phyloP scores from a whole-genome alignment of 805 yeast species.

The Zygotorulaspora sp. region DNA sequence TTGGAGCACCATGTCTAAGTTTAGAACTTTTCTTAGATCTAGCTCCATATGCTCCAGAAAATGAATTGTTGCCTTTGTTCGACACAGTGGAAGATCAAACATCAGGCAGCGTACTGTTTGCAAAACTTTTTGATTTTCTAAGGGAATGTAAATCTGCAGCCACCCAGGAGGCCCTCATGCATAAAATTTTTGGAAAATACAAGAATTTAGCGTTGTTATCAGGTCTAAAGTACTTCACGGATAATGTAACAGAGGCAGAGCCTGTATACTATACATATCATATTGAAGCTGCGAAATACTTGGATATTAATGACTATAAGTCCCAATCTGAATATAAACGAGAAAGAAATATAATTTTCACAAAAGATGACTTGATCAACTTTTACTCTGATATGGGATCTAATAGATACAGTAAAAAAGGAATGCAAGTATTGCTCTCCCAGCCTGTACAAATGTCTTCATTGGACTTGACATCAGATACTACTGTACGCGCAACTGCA shows the following conservation, averaged over 20 bases:
- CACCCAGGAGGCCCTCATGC: slow-evolving; percentile 20
- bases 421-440: slow-evolving; percentile 27
- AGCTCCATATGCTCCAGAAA: slow-evolving; percentile 17
- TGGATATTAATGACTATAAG: slow-evolving; percentile 27
- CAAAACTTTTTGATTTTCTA: slow-evolving; percentile 21
- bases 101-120: slow-evolving; percentile 20
- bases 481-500: slow-evolving; percentile 8
- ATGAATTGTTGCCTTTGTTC: slow-evolving; percentile 15
- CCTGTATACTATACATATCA: slow-evolving; percentile 31
- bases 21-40: slow-evolving; percentile 29
- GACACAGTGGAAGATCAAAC: slow-evolving; percentile 22
- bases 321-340: slow-evolving; percentile 23
- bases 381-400: slow-evolving; percentile 32
- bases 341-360: slow-evolving; percentile 18
- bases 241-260: slow-evolving; percentile 18
- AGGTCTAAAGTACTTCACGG: slow-evolving; percentile 31
- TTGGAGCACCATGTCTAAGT: slow-evolving; percentile 24
- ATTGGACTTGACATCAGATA: slow-evolving; percentile 24
- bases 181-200: slow-evolving; percentile 25
- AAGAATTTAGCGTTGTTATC: slow-evolving; percentile 30
- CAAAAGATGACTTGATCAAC: slow-evolving; percentile 30
- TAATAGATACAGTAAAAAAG: slow-evolving; percentile 30
- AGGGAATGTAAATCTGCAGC: slow-evolving; percentile 10
- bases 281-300: slow-evolving; percentile 27
- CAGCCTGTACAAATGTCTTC: slow-evolving; percentile 21